Base-by-base conservation (phyloP, 1,284 basidiomycete genomes). In the Tilletia indica region DNA sequence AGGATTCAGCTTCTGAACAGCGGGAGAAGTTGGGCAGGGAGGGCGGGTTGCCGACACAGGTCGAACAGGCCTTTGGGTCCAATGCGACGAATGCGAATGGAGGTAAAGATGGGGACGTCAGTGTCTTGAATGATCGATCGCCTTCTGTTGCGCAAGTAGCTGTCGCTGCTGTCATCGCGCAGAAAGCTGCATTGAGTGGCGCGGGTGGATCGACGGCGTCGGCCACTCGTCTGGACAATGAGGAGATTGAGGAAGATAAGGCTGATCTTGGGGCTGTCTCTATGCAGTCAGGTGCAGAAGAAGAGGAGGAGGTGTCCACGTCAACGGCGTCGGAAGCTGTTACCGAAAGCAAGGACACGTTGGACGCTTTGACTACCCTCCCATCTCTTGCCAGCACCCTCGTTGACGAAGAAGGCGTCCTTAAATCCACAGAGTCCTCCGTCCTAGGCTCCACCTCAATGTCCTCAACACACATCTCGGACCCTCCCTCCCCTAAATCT, bases 331-430 rank as follows among this genome's bases (percentile, higher is more conserved):
- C 25, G 25, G 2, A 31, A 31, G 25, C 25, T 31, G 25, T 31
- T 31, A 31, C 25, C 25, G 25, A 31, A 31, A 31, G 25, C 25
- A 31, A 31, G 25, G 25, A 31, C 25, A 31, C 16, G 21, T 1
- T 54, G 19, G 51, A 54, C n/a, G 51, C 51, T 6, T 54, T 54
- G 0, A 25, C 8, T 1, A 54, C 51, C 12, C 51, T 54, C 19
- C 61, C 61, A 3, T 64, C 61, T 9, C 12, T 64, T 3, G 61
- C 9, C 34, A 64, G 61, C 61, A 64, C 61, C 19, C 36, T 64
- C 36, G 61, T 64, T 19, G 61, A 64, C 19, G 61, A 64, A 5
- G 61, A 64, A 36, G 61, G 61, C 6, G 34, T 64, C 31, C 61
- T 39, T 14, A 36, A 64, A 14, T 39, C 61, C 12, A 25, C 34